These are phyloP conservation scores for Gonium pectorale DNA, from an alignment of 139 green algal species.

Conservation along the genomic window DNA sequence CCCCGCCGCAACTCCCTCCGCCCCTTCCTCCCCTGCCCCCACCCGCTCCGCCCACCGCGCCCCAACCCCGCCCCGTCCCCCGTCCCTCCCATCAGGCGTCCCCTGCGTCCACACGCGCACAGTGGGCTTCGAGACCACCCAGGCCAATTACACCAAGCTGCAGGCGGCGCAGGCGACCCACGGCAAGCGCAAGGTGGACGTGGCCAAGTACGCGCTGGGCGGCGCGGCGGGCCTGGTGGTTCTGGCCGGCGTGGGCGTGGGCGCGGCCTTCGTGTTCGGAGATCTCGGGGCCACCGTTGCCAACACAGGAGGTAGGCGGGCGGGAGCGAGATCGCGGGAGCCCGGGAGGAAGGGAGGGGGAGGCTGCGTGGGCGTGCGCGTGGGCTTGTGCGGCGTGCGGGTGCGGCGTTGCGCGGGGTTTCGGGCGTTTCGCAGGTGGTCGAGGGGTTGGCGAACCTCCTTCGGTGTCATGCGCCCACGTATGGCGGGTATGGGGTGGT, in stretches of 20 bases:
- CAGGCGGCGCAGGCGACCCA: neutral
- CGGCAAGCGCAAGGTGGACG: conserved; percentile 38
- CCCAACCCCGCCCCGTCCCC: neutral
- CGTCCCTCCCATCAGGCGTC: conserved; percentile 33
- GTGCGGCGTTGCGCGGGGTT: neutral
- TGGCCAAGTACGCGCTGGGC: conserved; percentile 59
- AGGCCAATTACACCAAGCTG: conserved; percentile 42
- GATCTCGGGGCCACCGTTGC: conserved; percentile 50
- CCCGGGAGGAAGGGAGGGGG: neutral
- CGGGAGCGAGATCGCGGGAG: neutral
- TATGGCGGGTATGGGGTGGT: neutral
- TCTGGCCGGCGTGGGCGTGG: conserved; percentile 55
- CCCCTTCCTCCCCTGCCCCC: neutral
- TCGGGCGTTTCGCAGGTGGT: neutral
- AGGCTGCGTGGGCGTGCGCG: too few relatives aligned
- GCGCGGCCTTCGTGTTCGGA: conserved; percentile 61
- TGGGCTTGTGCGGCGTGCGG: neutral
- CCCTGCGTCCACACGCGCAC: conserved; percentile 65
- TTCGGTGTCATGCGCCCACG: neutral
- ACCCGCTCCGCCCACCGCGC: neutral
- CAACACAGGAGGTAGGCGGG: conserved; percentile 39
- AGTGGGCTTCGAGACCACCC: conserved; percentile 73
- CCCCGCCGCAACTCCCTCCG: neutral
- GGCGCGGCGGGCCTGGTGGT: conserved; percentile 61
- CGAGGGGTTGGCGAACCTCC: neutral